These are phyloP conservation scores for Misopates orontium DNA, from an alignment of 257 asterid genomes.

Conservation along the genomic window DNA sequence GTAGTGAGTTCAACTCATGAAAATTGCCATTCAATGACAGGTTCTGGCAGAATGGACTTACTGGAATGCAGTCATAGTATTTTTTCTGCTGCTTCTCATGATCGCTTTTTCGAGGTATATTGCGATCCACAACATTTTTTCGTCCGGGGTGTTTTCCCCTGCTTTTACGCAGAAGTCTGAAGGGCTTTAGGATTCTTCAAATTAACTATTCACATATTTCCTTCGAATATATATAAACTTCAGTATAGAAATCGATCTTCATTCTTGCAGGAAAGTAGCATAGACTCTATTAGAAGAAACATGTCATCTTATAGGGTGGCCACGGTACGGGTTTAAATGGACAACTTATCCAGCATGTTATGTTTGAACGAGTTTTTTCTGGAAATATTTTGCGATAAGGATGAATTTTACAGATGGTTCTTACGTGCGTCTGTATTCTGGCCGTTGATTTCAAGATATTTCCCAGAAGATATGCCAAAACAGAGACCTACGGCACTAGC, in stretches of 20 bases:
- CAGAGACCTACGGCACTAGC: slow-evolving; percentile 92
- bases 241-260: slow-evolving; percentile 63
- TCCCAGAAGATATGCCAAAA: slow-evolving; percentile 94
- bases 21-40: slow-evolving; percentile 44
- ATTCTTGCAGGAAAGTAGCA: slow-evolving; percentile 51
- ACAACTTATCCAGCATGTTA: neutral
- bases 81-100: slow-evolving; percentile 46
- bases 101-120: slow-evolving; percentile 53
- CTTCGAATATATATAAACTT: slow-evolving; percentile 40
- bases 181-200: slow-evolving; percentile 21
- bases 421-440: slow-evolving; percentile 74
- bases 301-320: slow-evolving; percentile 79
- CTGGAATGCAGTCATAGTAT: slow-evolving; percentile 42
- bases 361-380: slow-evolving; percentile 24
- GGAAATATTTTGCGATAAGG: slow-evolving; percentile 25
- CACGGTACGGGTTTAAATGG: slow-evolving; percentile 50
- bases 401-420: slow-evolving; percentile 68
- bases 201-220: slow-evolving; percentile 18
- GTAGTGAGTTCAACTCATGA: slow-evolving; percentile 10
- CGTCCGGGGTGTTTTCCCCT: neutral
- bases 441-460: slow-evolving; percentile 96
- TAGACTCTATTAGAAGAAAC: slow-evolving; percentile 46
- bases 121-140: slow-evolving; percentile 6
- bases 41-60: slow-evolving; percentile 74
- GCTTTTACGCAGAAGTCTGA: slow-evolving; percentile 11